Evolutionary conservation across 2,329 filamentous ascomycete genomes (phyloP).

Genomic region (Ampelomyces quisqualis): DNA sequence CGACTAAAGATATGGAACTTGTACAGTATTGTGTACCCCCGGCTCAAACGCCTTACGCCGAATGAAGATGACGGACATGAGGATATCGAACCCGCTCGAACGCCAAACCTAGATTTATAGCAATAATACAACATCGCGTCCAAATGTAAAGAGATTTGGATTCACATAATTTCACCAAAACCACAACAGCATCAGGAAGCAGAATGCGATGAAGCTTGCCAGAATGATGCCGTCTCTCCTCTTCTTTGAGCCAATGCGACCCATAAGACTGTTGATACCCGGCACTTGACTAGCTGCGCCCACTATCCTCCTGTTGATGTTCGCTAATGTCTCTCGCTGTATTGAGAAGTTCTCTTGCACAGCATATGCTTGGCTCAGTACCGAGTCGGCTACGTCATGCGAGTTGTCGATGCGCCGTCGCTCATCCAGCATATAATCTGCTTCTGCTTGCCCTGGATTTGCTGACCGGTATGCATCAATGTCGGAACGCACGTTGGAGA

Average conservation of each 20-base stretch:
- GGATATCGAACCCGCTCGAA: conserved; percentile 33
- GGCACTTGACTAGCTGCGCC: conserved; percentile 87
- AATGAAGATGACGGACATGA: conserved; percentile 19
- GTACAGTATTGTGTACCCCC: conserved; percentile 30
- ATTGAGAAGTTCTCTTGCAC: conserved; percentile 88
- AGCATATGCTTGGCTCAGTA: conserved; percentile 93
- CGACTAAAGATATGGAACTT: conserved; percentile 18
- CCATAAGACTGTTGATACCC: conserved; percentile 87
- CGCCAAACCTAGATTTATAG: conserved; percentile 16
- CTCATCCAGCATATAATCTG: conserved; percentile 97
- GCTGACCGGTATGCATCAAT: conserved; percentile 83
- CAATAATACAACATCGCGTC: background rate
- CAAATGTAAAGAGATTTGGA: background rate
- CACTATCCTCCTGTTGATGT: conserved; percentile 87
- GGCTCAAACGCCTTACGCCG: conserved; percentile 17
- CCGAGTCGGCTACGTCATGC: conserved; percentile 83
- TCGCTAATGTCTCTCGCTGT: conserved; percentile 84
- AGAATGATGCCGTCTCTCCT: conserved; percentile 92
- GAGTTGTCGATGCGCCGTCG: conserved; percentile 81
- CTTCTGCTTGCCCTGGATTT: conserved; percentile 80
- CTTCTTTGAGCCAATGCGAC: conserved; percentile 91
- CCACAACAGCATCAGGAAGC: conserved; percentile 80
- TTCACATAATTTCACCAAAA: conserved; percentile 29
- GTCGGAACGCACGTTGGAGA: conserved; percentile 86
- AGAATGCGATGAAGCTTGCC: conserved; percentile 86